Percentiles rank a stretch among this genome's conserved stretches.
Evolutionary conservation across 2,329 filamentous ascomycete species (phyloP).

Genomic region (Penicillium griseofulvum): DNA sequence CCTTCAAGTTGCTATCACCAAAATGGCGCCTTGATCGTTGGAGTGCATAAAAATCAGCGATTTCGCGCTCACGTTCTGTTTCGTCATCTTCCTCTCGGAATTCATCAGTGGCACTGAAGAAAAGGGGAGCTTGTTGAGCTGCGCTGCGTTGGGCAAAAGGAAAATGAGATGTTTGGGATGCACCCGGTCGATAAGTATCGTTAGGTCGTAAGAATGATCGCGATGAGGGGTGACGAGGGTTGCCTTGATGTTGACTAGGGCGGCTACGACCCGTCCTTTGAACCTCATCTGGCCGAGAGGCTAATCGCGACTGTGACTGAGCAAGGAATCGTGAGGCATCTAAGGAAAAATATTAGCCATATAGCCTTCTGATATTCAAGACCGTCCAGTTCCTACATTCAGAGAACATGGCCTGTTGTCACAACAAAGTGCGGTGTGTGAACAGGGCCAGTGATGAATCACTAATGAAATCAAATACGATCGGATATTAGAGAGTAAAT

Average conservation of each 20-base stretch:
- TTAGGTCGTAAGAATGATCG: constrained; percentile 54
- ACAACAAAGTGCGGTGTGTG: constrained; percentile 7
- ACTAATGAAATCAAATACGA: constrained; percentile 1
- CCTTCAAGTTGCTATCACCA: constrained; percentile 75
- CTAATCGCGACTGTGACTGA: constrained; percentile 90
- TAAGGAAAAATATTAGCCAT: constrained; percentile 43
- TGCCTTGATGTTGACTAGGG: constrained; percentile 45
- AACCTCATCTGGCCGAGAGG: constrained; percentile 61
- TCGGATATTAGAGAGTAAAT: not conserved
- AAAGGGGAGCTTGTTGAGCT: constrained; percentile 81
- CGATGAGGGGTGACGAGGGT: constrained; percentile 50
- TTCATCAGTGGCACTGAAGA: constrained; percentile 86
- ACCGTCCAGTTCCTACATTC: constrained; percentile 67
- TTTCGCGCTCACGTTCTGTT: constrained; percentile 82
- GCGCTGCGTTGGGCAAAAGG: constrained; percentile 76
- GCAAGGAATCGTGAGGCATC: constrained; percentile 96
- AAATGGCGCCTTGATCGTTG: constrained; percentile 88
- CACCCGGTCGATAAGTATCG: constrained; percentile 74
- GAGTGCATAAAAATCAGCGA: constrained; percentile 89
- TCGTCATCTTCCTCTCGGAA: constrained; percentile 92
- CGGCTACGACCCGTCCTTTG: constrained; percentile 50
- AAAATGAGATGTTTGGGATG: constrained; percentile 71
- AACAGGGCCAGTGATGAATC: not conserved
- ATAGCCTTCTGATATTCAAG: constrained; percentile 2
- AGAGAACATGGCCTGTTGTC: constrained; percentile 66